Conservation (phyloP, 2,329 filamentous ascomycete species). For the Phyllosticta citriasiana region DNA sequence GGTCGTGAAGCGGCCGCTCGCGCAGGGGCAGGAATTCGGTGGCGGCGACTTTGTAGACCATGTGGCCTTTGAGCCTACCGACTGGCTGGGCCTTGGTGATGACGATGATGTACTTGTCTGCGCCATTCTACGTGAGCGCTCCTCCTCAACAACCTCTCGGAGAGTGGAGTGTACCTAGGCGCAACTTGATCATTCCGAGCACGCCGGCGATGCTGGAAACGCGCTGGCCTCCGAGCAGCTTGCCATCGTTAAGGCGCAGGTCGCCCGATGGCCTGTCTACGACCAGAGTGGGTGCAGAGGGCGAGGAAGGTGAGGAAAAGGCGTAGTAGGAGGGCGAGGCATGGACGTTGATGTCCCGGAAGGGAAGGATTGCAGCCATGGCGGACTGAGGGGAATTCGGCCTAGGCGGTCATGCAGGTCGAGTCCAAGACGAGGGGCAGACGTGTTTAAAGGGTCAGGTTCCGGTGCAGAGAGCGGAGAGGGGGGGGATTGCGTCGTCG, state of each 20-base stretch:
- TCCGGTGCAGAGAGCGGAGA: not conserved
- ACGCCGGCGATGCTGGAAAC: constrained; percentile 95
- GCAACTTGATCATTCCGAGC: constrained; percentile 83
- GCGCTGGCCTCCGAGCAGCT: constrained; percentile 64
- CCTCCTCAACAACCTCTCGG: not conserved
- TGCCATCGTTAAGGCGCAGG: constrained; percentile 71
- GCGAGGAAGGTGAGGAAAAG: constrained; percentile 91
- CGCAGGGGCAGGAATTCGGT: constrained; percentile 92
- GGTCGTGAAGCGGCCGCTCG: constrained; percentile 82
- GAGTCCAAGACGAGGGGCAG: too few species aligned
- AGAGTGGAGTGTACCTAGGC: constrained; percentile 56
- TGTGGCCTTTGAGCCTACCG: constrained; percentile 86
- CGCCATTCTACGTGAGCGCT: constrained; percentile 17
- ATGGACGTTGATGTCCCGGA: constrained; percentile 94
- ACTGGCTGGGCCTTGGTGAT: constrained; percentile 91
- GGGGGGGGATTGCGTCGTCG: constrained; percentile 1
- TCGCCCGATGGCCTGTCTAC: constrained; percentile 90
- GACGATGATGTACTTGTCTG: constrained; percentile 92
- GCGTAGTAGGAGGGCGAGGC: constrained; percentile 86
- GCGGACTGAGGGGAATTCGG: not conserved
- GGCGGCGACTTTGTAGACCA: constrained; percentile 84
- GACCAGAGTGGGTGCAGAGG: constrained; percentile 75
- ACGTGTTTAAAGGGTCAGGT: not conserved
- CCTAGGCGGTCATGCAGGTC: not conserved
- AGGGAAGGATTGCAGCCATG: constrained; percentile 56